Percentiles rank a stretch among this genome's conserved stretches.
These are phyloP conservation scores for Rhizophora apiculata DNA, from an alignment of 345 rosid species.

Conservation along the genomic window DNA sequence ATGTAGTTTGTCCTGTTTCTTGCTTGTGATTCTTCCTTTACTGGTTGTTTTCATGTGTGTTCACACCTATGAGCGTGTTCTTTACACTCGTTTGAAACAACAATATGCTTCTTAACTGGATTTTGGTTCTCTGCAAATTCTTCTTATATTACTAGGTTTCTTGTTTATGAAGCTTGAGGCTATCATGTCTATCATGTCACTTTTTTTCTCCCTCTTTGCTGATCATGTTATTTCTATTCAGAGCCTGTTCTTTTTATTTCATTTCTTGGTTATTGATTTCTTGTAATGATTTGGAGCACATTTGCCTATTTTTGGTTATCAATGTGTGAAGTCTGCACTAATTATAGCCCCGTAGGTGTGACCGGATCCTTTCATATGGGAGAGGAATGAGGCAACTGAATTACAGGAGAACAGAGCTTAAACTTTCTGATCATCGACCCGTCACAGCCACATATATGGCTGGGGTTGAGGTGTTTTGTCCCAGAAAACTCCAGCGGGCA, in stretches of 20 bases:
- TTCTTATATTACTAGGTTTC: too few relatives aligned
- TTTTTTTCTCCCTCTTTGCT: too few relatives aligned
- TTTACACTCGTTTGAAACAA: too few relatives aligned
- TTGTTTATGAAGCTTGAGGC: too few relatives aligned
- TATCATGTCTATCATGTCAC: too few relatives aligned
- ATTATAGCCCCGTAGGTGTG: slow-evolving; percentile 56
- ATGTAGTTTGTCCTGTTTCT: background rate
- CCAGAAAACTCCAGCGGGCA: slow-evolving; percentile 75
- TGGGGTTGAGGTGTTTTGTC: slow-evolving; percentile 81
- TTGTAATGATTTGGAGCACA: background rate
- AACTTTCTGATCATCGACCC: slow-evolving; percentile 90
- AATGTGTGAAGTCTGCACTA: background rate
- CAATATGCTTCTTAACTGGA: too few relatives aligned
- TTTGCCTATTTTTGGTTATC: background rate
- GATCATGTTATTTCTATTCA: background rate
- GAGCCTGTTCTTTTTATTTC: too few relatives aligned
- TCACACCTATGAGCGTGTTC: too few relatives aligned
- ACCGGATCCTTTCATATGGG: slow-evolving; percentile 75
- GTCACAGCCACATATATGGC: slow-evolving; percentile 75
- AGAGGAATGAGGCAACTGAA: slow-evolving; percentile 73
- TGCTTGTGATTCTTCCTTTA: background rate
- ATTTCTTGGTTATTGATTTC: background rate
- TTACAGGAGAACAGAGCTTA: slow-evolving; percentile 68
- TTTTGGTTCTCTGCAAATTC: too few relatives aligned
- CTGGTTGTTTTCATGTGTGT: too few relatives aligned